A percentile compares a stretch with the other conserved stretches of the same genome.
Evolutionary conservation across 2,329 filamentous ascomycete species (phyloP).

Genomic region (Penicillium aurantiogriseum): DNA sequence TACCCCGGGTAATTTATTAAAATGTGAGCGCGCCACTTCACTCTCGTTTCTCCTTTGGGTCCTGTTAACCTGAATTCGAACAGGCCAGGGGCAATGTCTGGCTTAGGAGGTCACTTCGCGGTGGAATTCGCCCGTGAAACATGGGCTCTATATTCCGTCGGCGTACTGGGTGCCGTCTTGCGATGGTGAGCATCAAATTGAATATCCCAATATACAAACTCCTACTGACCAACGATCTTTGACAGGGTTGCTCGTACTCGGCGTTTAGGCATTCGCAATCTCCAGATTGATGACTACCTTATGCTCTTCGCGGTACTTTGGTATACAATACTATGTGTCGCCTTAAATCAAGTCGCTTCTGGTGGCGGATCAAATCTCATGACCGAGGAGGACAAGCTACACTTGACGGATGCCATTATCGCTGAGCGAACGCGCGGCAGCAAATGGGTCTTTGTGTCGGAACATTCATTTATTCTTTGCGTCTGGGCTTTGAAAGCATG

Average conservation of each 20-base stretch:
- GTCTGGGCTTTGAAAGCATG: conserved; percentile 55
- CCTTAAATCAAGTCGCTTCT: conserved; percentile 55
- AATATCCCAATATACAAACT: background rate
- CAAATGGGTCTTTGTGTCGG: conserved; percentile 62
- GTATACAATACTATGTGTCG: conserved; percentile 56
- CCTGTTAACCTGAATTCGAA: conserved; percentile 4
- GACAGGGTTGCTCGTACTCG: conserved; percentile 40
- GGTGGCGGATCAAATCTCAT: conserved; percentile 62
- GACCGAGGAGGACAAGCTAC: conserved; percentile 45
- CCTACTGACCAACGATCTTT: background rate
- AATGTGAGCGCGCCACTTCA: conserved; percentile 15
- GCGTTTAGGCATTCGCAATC: conserved; percentile 47
- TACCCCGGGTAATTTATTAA: conserved; percentile 14
- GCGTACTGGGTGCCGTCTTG: conserved; percentile 37
- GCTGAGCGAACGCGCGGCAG: conserved; percentile 51
- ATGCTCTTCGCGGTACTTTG: conserved; percentile 56
- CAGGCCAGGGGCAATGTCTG: conserved; percentile 31
- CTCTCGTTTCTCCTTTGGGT: conserved; percentile 3
- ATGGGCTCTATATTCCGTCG: conserved; percentile 44
- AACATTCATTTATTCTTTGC: conserved; percentile 60
- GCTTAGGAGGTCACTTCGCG: conserved; percentile 29
- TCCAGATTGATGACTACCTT: conserved; percentile 57
- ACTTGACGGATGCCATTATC: conserved; percentile 49
- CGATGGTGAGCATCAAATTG: conserved; percentile 41
- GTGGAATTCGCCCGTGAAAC: conserved; percentile 36